Conservation (phyloP, 495 filamentous ascomycete species). For the Sordaria brevicollis region DNA sequence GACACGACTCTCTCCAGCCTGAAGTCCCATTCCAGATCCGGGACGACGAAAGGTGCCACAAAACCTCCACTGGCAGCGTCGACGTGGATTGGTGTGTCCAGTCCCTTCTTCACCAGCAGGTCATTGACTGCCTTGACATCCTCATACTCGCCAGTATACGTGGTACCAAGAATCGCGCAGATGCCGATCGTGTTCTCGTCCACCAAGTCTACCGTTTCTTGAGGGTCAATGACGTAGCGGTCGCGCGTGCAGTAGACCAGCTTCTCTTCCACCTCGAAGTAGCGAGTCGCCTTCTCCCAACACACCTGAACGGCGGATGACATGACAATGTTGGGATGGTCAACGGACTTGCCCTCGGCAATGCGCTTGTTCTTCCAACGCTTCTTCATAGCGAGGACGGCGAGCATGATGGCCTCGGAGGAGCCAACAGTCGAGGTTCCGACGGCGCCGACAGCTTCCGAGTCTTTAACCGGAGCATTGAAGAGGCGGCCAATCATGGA, state of each 20-base stretch:
- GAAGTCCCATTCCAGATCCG: constrained; percentile 79
- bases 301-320: constrained; percentile 86
- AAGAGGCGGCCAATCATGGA: constrained; percentile 89
- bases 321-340: constrained; percentile 84
- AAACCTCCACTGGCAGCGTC: constrained; percentile 88
- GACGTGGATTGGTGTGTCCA: constrained; percentile 80
- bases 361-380: constrained; percentile 79
- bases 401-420: constrained; percentile 87
- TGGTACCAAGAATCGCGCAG: constrained; percentile 79
- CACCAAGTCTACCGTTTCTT: constrained; percentile 68
- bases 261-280: constrained; percentile 88
- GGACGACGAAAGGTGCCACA: constrained; percentile 79
- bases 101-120: constrained; percentile 54
- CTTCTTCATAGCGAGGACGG: constrained; percentile 87
- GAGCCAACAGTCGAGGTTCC: constrained; percentile 80
- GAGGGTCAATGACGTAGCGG: constrained; percentile 79
- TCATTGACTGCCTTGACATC: constrained; percentile 86
- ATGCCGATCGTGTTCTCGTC: constrained; percentile 97
- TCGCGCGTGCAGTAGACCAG: constrained; percentile 74
- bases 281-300: constrained; percentile 94
- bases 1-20: constrained; percentile 74
- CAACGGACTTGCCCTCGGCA: constrained; percentile 62
- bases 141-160: constrained; percentile 94
- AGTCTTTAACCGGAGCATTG: constrained; percentile 50
- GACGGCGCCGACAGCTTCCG: constrained; percentile 47